Evolutionary conservation across 441 rosid species (phyloP).

Genomic region (Lepidium campestre): DNA sequence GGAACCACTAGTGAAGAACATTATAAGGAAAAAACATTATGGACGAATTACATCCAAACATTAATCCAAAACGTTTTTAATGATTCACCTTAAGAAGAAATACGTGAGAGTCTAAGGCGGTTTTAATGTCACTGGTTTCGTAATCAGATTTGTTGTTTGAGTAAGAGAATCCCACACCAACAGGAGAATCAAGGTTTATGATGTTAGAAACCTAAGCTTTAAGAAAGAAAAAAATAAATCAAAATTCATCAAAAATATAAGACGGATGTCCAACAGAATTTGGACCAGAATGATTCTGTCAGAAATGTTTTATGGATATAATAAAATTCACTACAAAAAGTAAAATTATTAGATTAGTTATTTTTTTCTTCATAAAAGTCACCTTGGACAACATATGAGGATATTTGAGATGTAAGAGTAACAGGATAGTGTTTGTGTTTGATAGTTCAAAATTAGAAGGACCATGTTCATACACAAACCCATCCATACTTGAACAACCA

Average conservation of each 20-base stretch:
- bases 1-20: conserved; percentile 60
- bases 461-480: conserved; percentile 67
- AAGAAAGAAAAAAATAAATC: too few relatives aligned
- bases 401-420: conserved; percentile 58
- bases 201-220: conserved; percentile 59
- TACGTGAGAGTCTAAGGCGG: conserved; percentile 65
- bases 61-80: neutral
- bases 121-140: conserved; percentile 54
- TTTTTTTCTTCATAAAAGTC: neutral
- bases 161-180: conserved; percentile 84
- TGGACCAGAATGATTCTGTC: too few relatives aligned
- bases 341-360: too few relatives aligned
- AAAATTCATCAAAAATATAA: too few relatives aligned
- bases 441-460: conserved; percentile 69
- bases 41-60: neutral
- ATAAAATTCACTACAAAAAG: neutral
- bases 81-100: conserved; percentile 68
- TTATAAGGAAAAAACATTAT: neutral
- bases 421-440: conserved; percentile 31
- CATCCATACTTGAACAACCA: conserved; percentile 69
- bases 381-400: conserved; percentile 90
- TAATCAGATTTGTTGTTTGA: conserved; percentile 62
- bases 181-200: conserved; percentile 74
- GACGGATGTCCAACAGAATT: too few relatives aligned
- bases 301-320: neutral